Base-by-base conservation (phyloP, 1,139 yeast species). In the Debaryomyces nepalensis region DNA sequence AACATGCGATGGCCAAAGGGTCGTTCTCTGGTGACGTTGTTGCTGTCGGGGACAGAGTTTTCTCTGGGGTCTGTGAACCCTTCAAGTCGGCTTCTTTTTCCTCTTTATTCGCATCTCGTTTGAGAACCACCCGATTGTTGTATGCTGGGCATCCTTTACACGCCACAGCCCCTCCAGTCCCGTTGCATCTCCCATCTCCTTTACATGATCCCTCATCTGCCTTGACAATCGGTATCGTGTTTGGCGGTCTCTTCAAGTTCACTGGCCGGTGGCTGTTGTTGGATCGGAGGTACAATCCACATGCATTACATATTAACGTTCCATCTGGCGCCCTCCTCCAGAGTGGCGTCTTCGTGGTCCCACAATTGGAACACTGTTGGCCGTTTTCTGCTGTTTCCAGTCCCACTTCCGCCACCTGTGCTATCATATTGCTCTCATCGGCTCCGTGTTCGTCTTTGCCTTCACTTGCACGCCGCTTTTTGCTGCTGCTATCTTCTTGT, bases 111-210 rank as follows among this genome's bases (percentile, higher is more conserved):
- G 21, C 40, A 45, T 50, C 55, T 48, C 44, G 61, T 44, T 59
- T 55, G 18, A 74, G 54, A 23, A 76, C 73, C 32, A 82, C 72
- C 42, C 95, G 72, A 63, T 87, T 87, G 57, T 87, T 86, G 58
- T 64, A 86, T 3, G 93, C 90, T 2, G 95, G 95, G 58, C 96
- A 87, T 4, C 91, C 90, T 49, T 82, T 75, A 59, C 96, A 87
- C 2, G 89, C 89, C 3, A 76, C 76, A 2, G 90, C 68, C 1
- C 96, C 96, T 4, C 96, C 96, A 1, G 93, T 87, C 2, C 96
- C 96, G 55, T 87, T 87, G 61, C 96, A 87, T 48, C 82, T 74
- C 4, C 95, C 95, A 54, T 85, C 88, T 8, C 96, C 96, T 45
- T 83, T 81, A 56, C 96, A 87, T 4, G 87, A 76, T 0, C 95